A percentile compares a stretch with the other conserved stretches of the same genome.
phyloP scores from a whole-genome alignment of 2,329 filamentous ascomycete species.

The Fusarium anguioides region DNA sequence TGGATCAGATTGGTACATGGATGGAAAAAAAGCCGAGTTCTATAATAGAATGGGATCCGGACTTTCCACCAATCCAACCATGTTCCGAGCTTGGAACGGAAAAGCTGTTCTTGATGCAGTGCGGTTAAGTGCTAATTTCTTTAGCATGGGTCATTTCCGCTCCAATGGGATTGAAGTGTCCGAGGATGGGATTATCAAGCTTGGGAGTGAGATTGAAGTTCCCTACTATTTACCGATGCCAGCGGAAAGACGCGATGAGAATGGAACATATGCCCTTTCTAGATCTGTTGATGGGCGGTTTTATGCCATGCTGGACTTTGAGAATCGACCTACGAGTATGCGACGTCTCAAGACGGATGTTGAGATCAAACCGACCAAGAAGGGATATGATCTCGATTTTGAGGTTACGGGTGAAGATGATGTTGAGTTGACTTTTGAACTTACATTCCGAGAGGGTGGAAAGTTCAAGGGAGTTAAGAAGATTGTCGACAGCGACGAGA shows the following conservation, averaged over 20 bases:
- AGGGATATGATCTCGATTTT: conserved; percentile 13
- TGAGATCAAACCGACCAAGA: conserved; percentile 1
- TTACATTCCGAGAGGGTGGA: conserved; percentile 17
- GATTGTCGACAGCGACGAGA: conserved; percentile 14
- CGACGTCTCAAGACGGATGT: conserved; percentile 22
- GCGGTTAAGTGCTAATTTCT: conserved; percentile 22
- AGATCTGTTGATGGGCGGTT: conserved; percentile 15
- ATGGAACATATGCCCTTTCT: conserved; percentile 12
- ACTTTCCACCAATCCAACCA: conserved; percentile 29
- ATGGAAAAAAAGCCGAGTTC: conserved; percentile 28
- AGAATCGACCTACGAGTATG: conserved; percentile 9
- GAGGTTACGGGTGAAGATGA: conserved; percentile 23
- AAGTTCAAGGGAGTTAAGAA: conserved; percentile 17
- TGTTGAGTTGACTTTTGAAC: conserved; percentile 22
- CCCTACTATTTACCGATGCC: conserved; percentile 22
- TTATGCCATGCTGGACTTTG: conserved; percentile 21
- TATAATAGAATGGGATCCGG: conserved; percentile 30
- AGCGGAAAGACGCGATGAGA: neutral
- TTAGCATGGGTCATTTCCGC: conserved; percentile 31
- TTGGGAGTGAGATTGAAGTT: conserved; percentile 15
- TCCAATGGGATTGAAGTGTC: conserved; percentile 18
- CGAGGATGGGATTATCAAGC: neutral
- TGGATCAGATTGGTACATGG: conserved; percentile 28
- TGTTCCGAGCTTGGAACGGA: conserved; percentile 33
- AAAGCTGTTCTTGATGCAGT: conserved; percentile 25